These are phyloP conservation scores for Exophiala phaeomuriformis DNA, from an alignment of 2,329 filamentous ascomycete species.

Conservation along the genomic window DNA sequence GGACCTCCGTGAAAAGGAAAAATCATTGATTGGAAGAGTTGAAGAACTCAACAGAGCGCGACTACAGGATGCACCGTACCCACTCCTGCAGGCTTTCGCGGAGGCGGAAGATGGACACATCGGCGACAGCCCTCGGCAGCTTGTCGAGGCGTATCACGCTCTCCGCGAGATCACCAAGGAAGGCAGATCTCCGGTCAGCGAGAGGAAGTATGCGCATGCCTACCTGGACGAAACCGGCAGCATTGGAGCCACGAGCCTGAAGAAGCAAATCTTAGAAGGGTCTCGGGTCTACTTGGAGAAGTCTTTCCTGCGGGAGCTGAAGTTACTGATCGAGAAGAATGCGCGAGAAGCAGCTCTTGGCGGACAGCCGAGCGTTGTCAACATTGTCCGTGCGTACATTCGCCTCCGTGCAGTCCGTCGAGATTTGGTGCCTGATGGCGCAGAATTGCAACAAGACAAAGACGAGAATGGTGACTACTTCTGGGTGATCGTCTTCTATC, in stretches of 20 bases:
- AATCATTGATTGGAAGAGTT: slow-evolving; percentile 70
- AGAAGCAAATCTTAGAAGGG: slow-evolving; percentile 71
- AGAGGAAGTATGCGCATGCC: slow-evolving; percentile 66
- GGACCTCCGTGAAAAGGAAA: slow-evolving; percentile 75
- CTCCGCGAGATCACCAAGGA: slow-evolving; percentile 74
- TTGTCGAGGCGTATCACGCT: slow-evolving; percentile 76
- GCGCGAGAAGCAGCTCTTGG: slow-evolving; percentile 84
- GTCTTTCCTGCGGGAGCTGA: slow-evolving; percentile 70
- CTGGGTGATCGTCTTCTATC: slow-evolving; percentile 91
- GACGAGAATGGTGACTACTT: slow-evolving; percentile 64
- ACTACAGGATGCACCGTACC: slow-evolving; percentile 58
- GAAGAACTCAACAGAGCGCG: slow-evolving; percentile 69
- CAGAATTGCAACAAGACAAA: slow-evolving; percentile 65
- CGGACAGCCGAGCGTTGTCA: slow-evolving; percentile 77
- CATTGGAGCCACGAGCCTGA: slow-evolving; percentile 56
- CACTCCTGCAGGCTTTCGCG: slow-evolving; percentile 68
- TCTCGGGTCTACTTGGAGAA: slow-evolving; percentile 74
- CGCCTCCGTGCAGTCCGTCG: slow-evolving; percentile 71
- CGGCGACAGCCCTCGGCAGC: slow-evolving; percentile 63
- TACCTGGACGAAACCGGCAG: slow-evolving; percentile 70
- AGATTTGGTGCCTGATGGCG: slow-evolving; percentile 73
- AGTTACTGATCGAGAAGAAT: slow-evolving; percentile 70
- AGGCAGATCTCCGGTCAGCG: slow-evolving; percentile 59
- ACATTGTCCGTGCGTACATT: slow-evolving; percentile 89
- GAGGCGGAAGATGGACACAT: slow-evolving; percentile 63